Percentiles rank a stretch among this genome's conserved stretches.
Evolutionary conservation across 1,284 basidiomycete species (phyloP).

Genomic region (Cutaneotrichosporon mucoides): DNA sequence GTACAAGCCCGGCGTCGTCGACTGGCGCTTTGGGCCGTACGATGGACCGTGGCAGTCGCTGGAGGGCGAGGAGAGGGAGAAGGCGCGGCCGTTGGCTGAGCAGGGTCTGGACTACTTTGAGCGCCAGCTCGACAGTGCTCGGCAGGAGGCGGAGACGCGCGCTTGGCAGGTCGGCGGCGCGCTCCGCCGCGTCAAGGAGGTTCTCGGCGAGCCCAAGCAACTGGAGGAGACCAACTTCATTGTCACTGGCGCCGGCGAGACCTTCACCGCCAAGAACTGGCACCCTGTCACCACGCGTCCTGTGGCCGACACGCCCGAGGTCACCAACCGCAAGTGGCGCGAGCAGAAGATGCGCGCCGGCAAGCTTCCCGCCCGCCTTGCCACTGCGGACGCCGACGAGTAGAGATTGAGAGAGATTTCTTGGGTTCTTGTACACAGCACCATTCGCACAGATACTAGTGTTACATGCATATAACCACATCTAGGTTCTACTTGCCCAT

Average conservation of each 20-base stretch:
- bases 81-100: constrained; percentile 19
- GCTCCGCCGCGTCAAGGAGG: constrained; percentile 22
- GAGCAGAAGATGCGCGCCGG: constrained; percentile 28
- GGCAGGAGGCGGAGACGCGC: constrained; percentile 50
- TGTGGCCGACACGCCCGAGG: constrained; percentile 65
- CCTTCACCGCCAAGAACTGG: constrained; percentile 61
- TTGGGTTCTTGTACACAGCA: constrained; percentile 7
- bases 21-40: constrained; percentile 67
- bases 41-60: constrained; percentile 37
- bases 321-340: constrained; percentile 72
- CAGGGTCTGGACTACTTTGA: constrained; percentile 35
- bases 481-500: constrained; percentile 52
- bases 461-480: constrained; percentile 8
- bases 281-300: constrained; percentile 62
- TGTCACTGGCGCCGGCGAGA: constrained; percentile 64
- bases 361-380: background rate
- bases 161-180: constrained; percentile 58
- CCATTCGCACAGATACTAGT: background rate
- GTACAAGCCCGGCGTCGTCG: constrained; percentile 60
- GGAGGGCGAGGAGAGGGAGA: constrained; percentile 15
- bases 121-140: constrained; percentile 29
- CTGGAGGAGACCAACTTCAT: background rate
- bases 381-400: constrained; percentile 10
- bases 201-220: constrained; percentile 3
- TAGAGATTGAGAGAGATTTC: constrained; percentile 2